Evolutionary conservation across 495 filamentous ascomycete species (phyloP).

Genomic region (Articulospora tetracladia): DNA sequence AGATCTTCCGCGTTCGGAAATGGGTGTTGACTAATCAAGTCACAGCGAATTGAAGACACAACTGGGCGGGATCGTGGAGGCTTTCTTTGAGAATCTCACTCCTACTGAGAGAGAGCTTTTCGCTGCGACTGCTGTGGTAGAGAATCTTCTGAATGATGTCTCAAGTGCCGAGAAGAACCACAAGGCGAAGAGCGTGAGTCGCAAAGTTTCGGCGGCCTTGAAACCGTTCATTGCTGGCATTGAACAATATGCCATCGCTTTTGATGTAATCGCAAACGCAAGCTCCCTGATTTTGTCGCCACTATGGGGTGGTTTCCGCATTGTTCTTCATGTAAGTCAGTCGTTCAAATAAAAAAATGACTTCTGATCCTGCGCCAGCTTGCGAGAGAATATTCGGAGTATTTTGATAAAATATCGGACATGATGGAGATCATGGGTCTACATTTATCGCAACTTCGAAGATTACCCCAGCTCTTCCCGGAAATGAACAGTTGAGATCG

Average conservation of each 20-base stretch:
- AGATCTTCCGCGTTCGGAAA: background rate
- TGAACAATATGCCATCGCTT: constrained; percentile 33
- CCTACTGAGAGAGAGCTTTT: background rate
- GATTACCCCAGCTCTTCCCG: background rate
- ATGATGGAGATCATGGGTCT: background rate
- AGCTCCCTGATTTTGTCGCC: constrained; percentile 30
- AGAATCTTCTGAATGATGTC: constrained; percentile 22
- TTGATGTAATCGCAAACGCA: constrained; percentile 34
- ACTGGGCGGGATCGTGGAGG: background rate
- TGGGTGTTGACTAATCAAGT: background rate
- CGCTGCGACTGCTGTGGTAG: background rate
- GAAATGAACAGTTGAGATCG: background rate
- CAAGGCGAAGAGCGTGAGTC: constrained; percentile 20
- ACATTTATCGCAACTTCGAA: background rate
- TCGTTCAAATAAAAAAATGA: background rate
- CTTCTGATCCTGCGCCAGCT: background rate
- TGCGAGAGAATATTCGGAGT: background rate
- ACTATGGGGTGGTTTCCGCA: constrained; percentile 38
- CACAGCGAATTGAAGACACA: background rate
- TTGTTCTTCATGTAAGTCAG: constrained; percentile 27
- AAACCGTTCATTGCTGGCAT: constrained; percentile 31
- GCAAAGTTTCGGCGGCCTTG: constrained; percentile 22
- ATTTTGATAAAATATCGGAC: background rate
- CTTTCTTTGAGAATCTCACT: background rate
- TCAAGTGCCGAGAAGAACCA: constrained; percentile 19